A percentile compares a stretch with the other conserved stretches of the same genome.
Conservation (phyloP, 2,329 filamentous ascomycete species). For the Xylogone sp. region DNA sequence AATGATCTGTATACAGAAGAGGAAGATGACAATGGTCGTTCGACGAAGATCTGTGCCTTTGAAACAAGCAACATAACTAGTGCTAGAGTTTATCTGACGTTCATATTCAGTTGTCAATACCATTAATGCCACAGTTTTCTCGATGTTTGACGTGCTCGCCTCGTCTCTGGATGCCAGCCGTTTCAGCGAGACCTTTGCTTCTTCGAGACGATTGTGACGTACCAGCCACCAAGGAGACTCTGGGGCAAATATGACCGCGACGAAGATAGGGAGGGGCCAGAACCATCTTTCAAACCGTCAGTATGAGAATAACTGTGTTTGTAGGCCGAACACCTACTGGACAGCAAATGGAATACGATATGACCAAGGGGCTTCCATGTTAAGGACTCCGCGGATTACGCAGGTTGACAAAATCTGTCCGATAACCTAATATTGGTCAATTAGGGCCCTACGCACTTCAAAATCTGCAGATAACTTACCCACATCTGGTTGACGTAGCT, state of each 20-base stretch:
- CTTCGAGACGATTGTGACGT: slow-evolving; percentile 34
- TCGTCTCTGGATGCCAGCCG: slow-evolving; percentile 24
- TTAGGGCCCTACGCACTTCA: slow-evolving; percentile 39
- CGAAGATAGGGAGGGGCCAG: slow-evolving; percentile 40
- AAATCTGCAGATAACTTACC: slow-evolving; percentile 21
- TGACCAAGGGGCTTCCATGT: slow-evolving; percentile 38
- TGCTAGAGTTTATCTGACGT: slow-evolving; percentile 34
- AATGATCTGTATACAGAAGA: slow-evolving; percentile 58
- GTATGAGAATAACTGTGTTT: slow-evolving; percentile 40
- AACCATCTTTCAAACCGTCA: slow-evolving; percentile 43
- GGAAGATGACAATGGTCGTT: slow-evolving; percentile 48
- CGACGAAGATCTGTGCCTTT: slow-evolving; percentile 40
- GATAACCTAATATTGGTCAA: slow-evolving; percentile 33
- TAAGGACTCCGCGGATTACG: slow-evolving; percentile 38
- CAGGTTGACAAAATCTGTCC: slow-evolving; percentile 44
- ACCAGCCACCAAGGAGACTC: slow-evolving; percentile 46
- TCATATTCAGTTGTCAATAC: slow-evolving; percentile 51
- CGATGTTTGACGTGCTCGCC: slow-evolving; percentile 32
- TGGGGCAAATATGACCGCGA: slow-evolving; percentile 39
- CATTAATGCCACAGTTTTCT: slow-evolving; percentile 48
- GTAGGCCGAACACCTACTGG: slow-evolving; percentile 37
- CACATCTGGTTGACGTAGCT: slow-evolving; percentile 50
- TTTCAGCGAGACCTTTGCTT: slow-evolving; percentile 32
- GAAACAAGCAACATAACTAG: slow-evolving; percentile 45
- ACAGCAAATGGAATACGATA: slow-evolving; percentile 43